phyloP scores from a whole-genome alignment of 768 basidiomycete genomes.

The Floccularia luteovirens region DNA sequence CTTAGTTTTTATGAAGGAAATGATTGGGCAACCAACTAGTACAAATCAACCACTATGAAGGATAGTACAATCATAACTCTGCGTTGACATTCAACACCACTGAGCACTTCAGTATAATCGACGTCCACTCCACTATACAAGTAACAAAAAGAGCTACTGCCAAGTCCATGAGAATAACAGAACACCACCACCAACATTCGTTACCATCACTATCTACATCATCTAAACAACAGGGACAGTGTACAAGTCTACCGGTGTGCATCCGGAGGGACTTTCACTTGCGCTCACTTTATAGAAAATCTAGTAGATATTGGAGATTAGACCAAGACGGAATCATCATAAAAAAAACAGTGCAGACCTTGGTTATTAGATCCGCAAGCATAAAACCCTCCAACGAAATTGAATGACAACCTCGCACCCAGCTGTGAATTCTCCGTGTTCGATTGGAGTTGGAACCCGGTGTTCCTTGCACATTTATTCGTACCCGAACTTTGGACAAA shows the following conservation, averaged over 20 bases:
- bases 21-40: too few species aligned
- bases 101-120: too few species aligned
- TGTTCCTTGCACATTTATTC: constrained; percentile 20
- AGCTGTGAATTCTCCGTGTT: constrained; percentile 17
- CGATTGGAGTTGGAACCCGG: constrained; percentile 15
- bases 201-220: too few species aligned
- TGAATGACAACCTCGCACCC: constrained; percentile 16
- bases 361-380: constrained; percentile 15
- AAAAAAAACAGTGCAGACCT: constrained; percentile 12
- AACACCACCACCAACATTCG: too few species aligned
- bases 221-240: too few species aligned
- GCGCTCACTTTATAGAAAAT: neutral
- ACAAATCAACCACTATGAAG: too few species aligned
- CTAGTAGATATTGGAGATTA: neutral
- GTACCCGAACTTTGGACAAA: constrained; percentile 17
- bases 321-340: neutral
- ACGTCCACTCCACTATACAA: too few species aligned
- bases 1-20: too few species aligned
- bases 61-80: too few species aligned
- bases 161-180: too few species aligned
- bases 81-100: too few species aligned
- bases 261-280: constrained; percentile 1
- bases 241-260: neutral
- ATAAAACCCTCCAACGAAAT: constrained; percentile 18
- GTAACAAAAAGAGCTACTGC: too few species aligned